Evolutionary conservation across 805 yeast species (phyloP).

Genomic region (Hanseniaspora valbyensis): DNA sequence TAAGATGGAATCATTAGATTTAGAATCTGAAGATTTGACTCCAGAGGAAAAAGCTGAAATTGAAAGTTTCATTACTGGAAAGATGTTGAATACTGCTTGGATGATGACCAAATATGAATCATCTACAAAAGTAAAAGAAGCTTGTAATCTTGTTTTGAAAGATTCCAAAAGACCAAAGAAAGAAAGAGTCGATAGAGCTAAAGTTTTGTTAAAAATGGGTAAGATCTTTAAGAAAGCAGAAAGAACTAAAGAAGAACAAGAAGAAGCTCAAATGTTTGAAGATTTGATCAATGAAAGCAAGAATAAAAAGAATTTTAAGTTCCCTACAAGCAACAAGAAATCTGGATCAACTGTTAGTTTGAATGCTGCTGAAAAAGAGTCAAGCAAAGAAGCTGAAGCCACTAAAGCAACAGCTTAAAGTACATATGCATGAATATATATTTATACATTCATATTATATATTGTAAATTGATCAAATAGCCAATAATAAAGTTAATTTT

Average conservation of each 20-base stretch:
- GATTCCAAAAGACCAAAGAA: constrained; percentile 53
- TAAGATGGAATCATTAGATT: constrained; percentile 61
- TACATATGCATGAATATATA: too few relatives aligned
- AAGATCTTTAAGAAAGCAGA: constrained; percentile 51
- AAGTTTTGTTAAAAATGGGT: constrained; percentile 66
- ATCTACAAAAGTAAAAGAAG: constrained; percentile 64
- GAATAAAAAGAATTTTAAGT: constrained; percentile 44
- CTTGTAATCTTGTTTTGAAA: constrained; percentile 63
- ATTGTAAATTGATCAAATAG: too few relatives aligned
- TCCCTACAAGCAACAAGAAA: constrained; percentile 22
- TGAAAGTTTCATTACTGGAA: constrained; percentile 76
- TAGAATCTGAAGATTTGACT: constrained; percentile 40
- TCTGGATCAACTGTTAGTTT: background rate
- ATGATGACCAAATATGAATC: constrained; percentile 83
- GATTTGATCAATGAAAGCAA: constrained; percentile 83
- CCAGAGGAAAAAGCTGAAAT: constrained; percentile 61
- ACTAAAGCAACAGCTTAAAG: too few relatives aligned
- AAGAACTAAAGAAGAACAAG: constrained; percentile 80
- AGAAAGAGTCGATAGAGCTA: constrained; percentile 64
- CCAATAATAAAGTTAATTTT: too few relatives aligned
- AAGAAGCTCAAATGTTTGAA: constrained; percentile 84
- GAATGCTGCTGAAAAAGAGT: constrained; percentile 10
- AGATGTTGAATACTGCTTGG: constrained; percentile 91
- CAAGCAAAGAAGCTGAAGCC: background rate
- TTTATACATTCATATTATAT: too few relatives aligned